A percentile compares a stretch with the other conserved stretches of the same genome.
Evolutionary conservation across 2,329 filamentous ascomycete species (phyloP).

Genomic region (Curvularia sp.): DNA sequence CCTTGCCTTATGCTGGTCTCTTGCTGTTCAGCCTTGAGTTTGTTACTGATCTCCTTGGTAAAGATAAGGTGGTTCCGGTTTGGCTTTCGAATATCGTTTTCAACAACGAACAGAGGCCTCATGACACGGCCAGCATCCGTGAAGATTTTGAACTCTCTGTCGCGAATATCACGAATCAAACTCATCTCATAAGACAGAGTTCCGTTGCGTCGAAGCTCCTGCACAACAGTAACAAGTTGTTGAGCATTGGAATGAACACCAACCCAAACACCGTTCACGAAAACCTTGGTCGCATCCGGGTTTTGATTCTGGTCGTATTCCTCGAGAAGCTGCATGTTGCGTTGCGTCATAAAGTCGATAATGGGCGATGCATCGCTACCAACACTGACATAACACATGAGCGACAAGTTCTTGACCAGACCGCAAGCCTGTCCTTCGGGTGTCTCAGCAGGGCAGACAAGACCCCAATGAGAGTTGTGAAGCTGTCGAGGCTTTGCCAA

Average conservation of each 20-base stretch:
- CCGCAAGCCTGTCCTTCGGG: conserved; percentile 98
- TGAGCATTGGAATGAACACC: conserved; percentile 91
- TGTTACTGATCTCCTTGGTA: conserved; percentile 77
- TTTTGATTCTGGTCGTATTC: conserved; percentile 76
- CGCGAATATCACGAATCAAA: conserved; percentile 92
- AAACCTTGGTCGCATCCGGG: conserved; percentile 95
- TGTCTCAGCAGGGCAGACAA: conserved; percentile 96
- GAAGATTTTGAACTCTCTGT: conserved; percentile 98
- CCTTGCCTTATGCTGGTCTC: conserved; percentile 63
- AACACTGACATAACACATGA: conserved; percentile 98
- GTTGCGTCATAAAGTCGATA: conserved; percentile 92
- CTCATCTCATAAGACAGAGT: conserved; percentile 92
- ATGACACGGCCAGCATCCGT: conserved; percentile 96
- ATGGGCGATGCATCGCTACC: conserved; percentile 90
- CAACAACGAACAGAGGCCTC: conserved; percentile 90
- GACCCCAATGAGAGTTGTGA: conserved; percentile 98
- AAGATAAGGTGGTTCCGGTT: conserved; percentile 81
- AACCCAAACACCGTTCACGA: conserved; percentile 98
- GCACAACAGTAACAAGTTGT: conserved; percentile 80
- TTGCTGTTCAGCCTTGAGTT: conserved; percentile 76
- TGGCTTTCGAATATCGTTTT: conserved; percentile 77
- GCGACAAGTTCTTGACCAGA: conserved; percentile 93
- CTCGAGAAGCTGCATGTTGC: conserved; percentile 95
- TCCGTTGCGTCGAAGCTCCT: conserved; percentile 78
- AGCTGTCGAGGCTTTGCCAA: conserved; percentile 97